A percentile compares a stretch with the other conserved stretches of the same genome.
Conservation (phyloP, 345 rosid genomes). For the Camelina neglecta region DNA sequence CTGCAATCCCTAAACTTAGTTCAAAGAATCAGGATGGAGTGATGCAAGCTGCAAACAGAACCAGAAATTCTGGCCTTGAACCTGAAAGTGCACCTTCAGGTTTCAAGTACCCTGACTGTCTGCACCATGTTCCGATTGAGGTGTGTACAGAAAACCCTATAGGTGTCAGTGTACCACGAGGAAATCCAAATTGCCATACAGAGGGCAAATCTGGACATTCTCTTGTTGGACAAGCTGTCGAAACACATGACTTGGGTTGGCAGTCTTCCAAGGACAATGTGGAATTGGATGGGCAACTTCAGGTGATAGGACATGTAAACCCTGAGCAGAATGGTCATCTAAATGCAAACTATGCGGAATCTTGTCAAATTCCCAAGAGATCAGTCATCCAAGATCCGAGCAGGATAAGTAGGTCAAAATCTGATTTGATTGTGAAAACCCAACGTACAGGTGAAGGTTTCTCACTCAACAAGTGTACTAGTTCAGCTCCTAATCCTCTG, state of each 20-base stretch:
- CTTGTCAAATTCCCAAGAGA: conserved; percentile 54
- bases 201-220: conserved; percentile 43
- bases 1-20: conserved; percentile 37
- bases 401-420: conserved; percentile 56
- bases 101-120: conserved; percentile 41
- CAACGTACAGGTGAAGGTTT: conserved; percentile 54
- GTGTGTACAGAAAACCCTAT: conserved; percentile 34
- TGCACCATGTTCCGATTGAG: conserved; percentile 48
- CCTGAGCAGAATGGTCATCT: conserved; percentile 36
- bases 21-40: conserved; percentile 42
- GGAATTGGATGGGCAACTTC: conserved; percentile 42
- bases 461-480: conserved; percentile 63
- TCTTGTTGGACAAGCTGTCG: conserved; percentile 42
- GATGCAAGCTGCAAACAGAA: conserved; percentile 45
- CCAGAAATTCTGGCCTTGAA: conserved; percentile 35
- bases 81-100: conserved; percentile 48
- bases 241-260: conserved; percentile 46
- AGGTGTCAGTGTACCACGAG: conserved; percentile 39
- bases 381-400: conserved; percentile 49
- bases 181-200: conserved; percentile 35
- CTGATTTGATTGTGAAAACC: conserved; percentile 45
- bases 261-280: conserved; percentile 45
- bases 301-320: conserved; percentile 42
- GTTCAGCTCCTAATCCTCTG: conserved; percentile 52
- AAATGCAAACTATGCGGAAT: conserved; percentile 18